Evolutionary conservation across 2,329 filamentous ascomycete species (phyloP).

Genomic region (Fusarium sp.): DNA sequence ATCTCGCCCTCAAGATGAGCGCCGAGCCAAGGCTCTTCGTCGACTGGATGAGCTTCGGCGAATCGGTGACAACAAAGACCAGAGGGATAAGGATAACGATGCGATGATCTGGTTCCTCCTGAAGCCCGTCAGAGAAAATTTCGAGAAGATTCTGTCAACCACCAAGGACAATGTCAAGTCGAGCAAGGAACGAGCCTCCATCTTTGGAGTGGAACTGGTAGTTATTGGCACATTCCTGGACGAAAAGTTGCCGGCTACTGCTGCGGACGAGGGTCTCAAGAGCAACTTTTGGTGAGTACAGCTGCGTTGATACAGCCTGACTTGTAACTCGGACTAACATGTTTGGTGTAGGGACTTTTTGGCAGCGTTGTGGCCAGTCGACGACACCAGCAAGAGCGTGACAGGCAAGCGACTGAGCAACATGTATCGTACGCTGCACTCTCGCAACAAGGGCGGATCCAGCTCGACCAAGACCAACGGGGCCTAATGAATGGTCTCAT

Average conservation of each 20-base stretch:
- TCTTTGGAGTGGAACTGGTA: slow-evolving; percentile 71
- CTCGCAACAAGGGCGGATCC: slow-evolving; percentile 48
- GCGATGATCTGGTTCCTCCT: slow-evolving; percentile 63
- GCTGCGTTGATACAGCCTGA: neutral
- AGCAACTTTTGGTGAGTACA: slow-evolving; percentile 63
- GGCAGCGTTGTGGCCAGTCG: slow-evolving; percentile 60
- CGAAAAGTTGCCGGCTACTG: slow-evolving; percentile 56
- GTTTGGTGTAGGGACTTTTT: slow-evolving; percentile 54
- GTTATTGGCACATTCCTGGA: slow-evolving; percentile 73
- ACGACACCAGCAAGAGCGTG: slow-evolving; percentile 58
- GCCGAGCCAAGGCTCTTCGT: slow-evolving; percentile 54
- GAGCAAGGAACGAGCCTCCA: slow-evolving; percentile 70
- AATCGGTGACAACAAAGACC: slow-evolving; percentile 63
- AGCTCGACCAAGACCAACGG: slow-evolving; percentile 49
- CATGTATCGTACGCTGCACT: slow-evolving; percentile 57
- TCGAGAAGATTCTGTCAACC: slow-evolving; percentile 69
- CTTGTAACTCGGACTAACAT: slow-evolving; percentile 31
- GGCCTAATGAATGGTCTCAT: slow-evolving; percentile 41
- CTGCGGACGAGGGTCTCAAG: slow-evolving; percentile 56
- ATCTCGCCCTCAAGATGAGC: slow-evolving; percentile 53
- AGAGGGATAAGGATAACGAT: slow-evolving; percentile 59
- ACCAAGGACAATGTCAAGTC: slow-evolving; percentile 73
- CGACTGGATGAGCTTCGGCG: slow-evolving; percentile 58
- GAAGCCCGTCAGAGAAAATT: slow-evolving; percentile 70
- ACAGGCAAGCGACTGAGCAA: slow-evolving; percentile 58